These are phyloP conservation scores for Agrocybe pediades DNA, from an alignment of 768 basidiomycete genomes.

Conservation along the genomic window DNA sequence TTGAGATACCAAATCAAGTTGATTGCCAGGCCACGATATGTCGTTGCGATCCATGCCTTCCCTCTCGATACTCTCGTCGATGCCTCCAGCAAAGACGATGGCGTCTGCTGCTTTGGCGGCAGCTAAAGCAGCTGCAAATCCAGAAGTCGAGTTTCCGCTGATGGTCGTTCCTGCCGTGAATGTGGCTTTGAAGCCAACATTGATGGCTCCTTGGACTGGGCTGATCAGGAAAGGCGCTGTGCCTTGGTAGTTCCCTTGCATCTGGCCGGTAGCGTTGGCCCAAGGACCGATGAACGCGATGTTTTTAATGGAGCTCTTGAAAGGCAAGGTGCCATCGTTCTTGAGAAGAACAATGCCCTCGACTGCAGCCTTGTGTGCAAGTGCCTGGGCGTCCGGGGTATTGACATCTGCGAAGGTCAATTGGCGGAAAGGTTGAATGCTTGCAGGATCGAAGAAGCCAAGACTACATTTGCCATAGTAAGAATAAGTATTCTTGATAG, in stretches of 20 bases:
- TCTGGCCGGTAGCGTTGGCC: constrained; percentile 53
- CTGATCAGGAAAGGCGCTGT: constrained; percentile 57
- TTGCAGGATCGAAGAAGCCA: constrained; percentile 58
- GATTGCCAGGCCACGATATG: constrained; percentile 58
- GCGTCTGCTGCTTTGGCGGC: constrained; percentile 51
- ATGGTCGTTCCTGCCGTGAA: constrained; percentile 45
- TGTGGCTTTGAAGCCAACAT: constrained; percentile 47
- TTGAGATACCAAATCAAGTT: constrained; percentile 49
- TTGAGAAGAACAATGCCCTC: constrained; percentile 63
- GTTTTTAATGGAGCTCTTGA: constrained; percentile 43
- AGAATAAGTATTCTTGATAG: not conserved
- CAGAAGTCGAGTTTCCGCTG: constrained; percentile 36
- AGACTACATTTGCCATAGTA: constrained; percentile 34
- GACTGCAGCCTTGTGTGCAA: constrained; percentile 52
- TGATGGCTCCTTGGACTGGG: constrained; percentile 48
- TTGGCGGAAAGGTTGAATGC: constrained; percentile 51
- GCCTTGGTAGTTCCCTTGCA: constrained; percentile 63
- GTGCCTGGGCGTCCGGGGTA: constrained; percentile 42
- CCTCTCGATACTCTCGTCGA: constrained; percentile 49
- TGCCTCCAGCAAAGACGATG: constrained; percentile 55
- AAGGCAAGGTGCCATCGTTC: constrained; percentile 62
- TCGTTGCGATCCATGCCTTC: constrained; percentile 48
- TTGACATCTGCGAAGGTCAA: constrained; percentile 51
- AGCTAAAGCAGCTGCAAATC: constrained; percentile 52
- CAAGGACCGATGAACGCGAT: constrained; percentile 63